Evolutionary conservation across 208 protist genomes (phyloP), one percentile per base, ranked within the genome.

Genomic region (Crithidia acanthocephali): DNA sequence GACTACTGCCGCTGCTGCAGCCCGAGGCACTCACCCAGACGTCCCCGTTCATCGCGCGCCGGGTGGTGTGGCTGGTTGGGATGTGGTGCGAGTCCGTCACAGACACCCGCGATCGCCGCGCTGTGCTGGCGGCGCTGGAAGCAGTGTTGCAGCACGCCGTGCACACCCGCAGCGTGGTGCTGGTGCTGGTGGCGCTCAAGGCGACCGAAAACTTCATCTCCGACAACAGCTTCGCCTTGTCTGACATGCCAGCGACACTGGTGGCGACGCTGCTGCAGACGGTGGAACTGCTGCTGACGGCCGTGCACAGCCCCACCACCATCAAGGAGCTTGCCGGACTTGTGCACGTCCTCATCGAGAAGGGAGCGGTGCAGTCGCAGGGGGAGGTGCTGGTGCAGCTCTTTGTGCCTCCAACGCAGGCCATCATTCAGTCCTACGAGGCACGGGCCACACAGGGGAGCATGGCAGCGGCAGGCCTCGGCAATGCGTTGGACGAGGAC

Each of bases 61-160:
- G 91, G 27, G 88, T 93, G 1, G 83, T 94, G 50, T 96, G 91
- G 89, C 69, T 96, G 28, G 72, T 93, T 18, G 91, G 91, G 0
- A 94, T 94, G 91, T 96, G 91, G 89, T 96, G 91, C 45, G 91
- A 89, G 57, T 89, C 86, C 1, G 85, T 92, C 0, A 68, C 61
- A 0, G 44, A 84, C 40, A 27, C 59, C 3, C 35, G 18, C 16
- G 28, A 83, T 22, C 88, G 91, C 5, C 62, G 48, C 25, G 37
- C 72, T 27, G 83, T 96, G 0, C 84, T 94, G 51, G 52, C 59
- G 0, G 82, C 84, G 0, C 67, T 95, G n/a, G 76, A 81, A 40
- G 68, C 63, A 45, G 67, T 95, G 42, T 57, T 94, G 25, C 64
- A 75, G 28, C 51, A 72, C 23, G 67, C 80, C 30, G 27, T 47